phyloP scores from a whole-genome alignment of 108 stramenopile species.

The Licmophora abbreviata region DNA sequence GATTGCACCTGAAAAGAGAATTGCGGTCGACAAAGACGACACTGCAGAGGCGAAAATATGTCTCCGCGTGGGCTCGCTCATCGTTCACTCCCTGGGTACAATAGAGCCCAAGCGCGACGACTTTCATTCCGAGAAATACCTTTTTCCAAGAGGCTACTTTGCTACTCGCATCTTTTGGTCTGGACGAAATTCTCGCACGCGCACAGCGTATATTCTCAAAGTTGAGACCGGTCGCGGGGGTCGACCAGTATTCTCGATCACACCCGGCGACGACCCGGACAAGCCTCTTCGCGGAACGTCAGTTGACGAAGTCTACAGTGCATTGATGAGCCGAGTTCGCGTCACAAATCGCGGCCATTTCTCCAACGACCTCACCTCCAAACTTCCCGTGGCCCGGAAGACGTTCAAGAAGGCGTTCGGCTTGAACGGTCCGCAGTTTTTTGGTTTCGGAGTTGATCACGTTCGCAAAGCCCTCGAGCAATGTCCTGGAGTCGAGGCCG shows the following conservation, averaged over 20 bases:
- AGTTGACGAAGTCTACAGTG: constrained; percentile 21
- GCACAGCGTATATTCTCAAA: constrained; percentile 55
- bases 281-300: constrained; percentile 18
- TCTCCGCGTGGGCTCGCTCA: constrained; percentile 34
- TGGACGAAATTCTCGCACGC: constrained; percentile 14
- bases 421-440: constrained; percentile 63
- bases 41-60: constrained; percentile 16
- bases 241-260: constrained; percentile 35
- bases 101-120: constrained; percentile 42
- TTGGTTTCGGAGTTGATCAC: constrained; percentile 57
- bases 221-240: constrained; percentile 16
- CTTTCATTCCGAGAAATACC: constrained; percentile 48
- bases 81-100: constrained; percentile 48
- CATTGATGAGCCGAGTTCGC: constrained; percentile 26
- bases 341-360: constrained; percentile 34
- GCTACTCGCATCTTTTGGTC: constrained; percentile 71
- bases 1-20: constrained; percentile 31
- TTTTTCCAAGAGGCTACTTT: constrained; percentile 46
- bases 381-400: constrained; percentile 33
- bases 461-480: constrained; percentile 41
- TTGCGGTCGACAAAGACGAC: constrained; percentile 11
- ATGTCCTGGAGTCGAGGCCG: constrained; percentile 33
- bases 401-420: constrained; percentile 32
- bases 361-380: constrained; percentile 43
- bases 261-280: constrained; percentile 38